Base-by-base conservation (phyloP, 495 filamentous ascomycete genomes). In the Xylaria cubensis region DNA sequence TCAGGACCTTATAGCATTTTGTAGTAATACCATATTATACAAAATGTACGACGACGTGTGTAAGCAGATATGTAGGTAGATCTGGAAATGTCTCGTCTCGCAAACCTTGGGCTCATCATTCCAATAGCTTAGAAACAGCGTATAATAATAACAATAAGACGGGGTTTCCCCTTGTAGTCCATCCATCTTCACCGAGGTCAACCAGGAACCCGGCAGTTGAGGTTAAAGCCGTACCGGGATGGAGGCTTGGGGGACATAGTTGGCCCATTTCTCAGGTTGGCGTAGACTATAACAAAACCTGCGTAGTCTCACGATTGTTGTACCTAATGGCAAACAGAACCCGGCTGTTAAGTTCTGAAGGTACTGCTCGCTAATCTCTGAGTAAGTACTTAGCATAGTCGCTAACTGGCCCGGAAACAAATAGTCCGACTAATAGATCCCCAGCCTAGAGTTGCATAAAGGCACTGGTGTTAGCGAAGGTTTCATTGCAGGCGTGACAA, bases 401-500 rank as follows among this genome's bases (percentile, higher is more conserved):
- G 64, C 64, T 55, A 34, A 36, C 48, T 36, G 19, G 48, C 50
- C 29, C 48, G 65, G 65, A 24, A 67, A 24, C 41, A 17, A 36
- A 55, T 56, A 55, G 13, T n/a, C 46, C 36, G 36, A 39, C 39
- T 67, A 50, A 67, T 42, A 56, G 65, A 56, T 56, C 50, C 32
- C 32, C 34, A 13, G n/a, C n/a, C 32, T 42, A 6, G 21, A 67
- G 65, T 55, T 41, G 65, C 65, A 67, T 55, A 56, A 34, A 26
- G 64, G 17, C 26, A 29, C 64, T n/a, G 50, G 19, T 12, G n/a
- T 68, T 39, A 39, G 58, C 17, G 39, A 59, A 41, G 34, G 50
- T 36, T 15, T 56, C 66, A 69, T 66, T 51, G 51, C 46, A 58
- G 88, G 78, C 86, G 87, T 58, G 89, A 87, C 48, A 84, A 91